Percentiles rank a stretch among this genome's conserved stretches.
Conservation (phyloP, 2,329 filamentous ascomycete species). For the Dactylellina haptotyla region DNA sequence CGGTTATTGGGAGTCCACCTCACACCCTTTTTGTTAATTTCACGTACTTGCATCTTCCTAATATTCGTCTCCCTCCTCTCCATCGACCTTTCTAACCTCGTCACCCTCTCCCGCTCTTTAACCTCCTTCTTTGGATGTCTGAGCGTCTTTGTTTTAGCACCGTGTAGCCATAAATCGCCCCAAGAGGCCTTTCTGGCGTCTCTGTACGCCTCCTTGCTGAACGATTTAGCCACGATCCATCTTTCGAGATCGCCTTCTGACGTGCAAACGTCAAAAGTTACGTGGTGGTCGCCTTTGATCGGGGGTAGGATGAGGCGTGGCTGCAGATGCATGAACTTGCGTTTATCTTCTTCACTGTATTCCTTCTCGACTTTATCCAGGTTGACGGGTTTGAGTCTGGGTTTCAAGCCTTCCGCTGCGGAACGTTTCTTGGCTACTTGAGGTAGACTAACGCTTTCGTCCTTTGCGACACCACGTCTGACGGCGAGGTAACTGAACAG, state of each 20-base stretch:
- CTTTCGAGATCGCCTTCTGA: constrained; percentile 85
- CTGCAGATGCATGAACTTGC: constrained; percentile 72
- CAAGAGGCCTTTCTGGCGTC: constrained; percentile 89
- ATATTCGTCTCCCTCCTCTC: constrained; percentile 19
- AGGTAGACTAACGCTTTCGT: constrained; percentile 44
- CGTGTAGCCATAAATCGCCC: constrained; percentile 96
- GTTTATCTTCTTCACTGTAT: constrained; percentile 56
- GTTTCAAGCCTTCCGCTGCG: constrained; percentile 57
- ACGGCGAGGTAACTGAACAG: constrained; percentile 89
- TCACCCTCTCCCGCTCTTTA: neutral
- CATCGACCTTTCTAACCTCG: constrained; percentile 1
- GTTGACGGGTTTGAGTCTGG: neutral
- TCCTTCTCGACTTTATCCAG: constrained; percentile 32
- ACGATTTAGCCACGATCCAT: constrained; percentile 89
- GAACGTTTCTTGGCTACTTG: constrained; percentile 58
- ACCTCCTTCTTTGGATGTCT: constrained; percentile 68
- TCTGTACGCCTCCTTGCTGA: constrained; percentile 82
- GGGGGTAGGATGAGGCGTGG: constrained; percentile 82
- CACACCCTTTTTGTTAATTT: too few species aligned
- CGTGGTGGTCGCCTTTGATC: constrained; percentile 86
- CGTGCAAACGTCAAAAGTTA: constrained; percentile 91
- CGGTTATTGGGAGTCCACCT: too few species aligned
- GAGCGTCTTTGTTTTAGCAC: constrained; percentile 82
- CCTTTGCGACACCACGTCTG: constrained; percentile 74
- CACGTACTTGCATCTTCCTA: constrained; percentile 27